Conservation (phyloP, 2,329 filamentous ascomycete genomes). For the Trichoderma sp. region DNA sequence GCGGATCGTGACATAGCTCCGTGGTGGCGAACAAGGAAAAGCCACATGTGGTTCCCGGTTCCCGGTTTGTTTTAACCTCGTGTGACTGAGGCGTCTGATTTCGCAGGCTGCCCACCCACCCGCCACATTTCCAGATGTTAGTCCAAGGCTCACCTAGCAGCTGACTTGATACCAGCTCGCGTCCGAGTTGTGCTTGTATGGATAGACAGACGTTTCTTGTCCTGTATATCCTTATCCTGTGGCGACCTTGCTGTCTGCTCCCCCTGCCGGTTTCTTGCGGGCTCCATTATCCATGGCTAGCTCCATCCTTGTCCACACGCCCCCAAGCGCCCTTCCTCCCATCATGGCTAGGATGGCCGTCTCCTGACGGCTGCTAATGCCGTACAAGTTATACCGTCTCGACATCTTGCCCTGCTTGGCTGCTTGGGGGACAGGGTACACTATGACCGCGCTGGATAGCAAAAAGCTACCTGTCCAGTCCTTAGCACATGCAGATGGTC, state of each 20-base stretch:
- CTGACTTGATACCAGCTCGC: constrained; percentile 4
- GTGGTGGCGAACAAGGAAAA: constrained; percentile 10
- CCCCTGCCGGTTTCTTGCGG: constrained; percentile 5
- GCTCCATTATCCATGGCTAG: constrained; percentile 14
- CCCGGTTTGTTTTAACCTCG: constrained; percentile 15
- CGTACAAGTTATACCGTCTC: neutral
- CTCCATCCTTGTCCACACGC: constrained; percentile 16
- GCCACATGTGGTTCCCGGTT: constrained; percentile 14
- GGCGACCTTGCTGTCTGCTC: neutral
- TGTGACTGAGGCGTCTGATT: constrained; percentile 10
- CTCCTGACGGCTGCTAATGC: neutral
- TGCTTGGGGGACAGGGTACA: neutral
- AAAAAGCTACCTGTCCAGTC: neutral
- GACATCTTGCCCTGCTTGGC: neutral
- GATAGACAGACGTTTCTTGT: neutral
- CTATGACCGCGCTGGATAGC: neutral
- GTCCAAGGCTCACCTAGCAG: constrained; percentile 8
- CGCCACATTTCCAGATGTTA: constrained; percentile 16
- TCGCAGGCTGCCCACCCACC: neutral
- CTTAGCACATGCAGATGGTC: neutral
- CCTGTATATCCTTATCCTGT: neutral
- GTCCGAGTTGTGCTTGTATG: neutral
- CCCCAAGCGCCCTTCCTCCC: constrained; percentile 9
- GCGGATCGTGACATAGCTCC: constrained; percentile 8
- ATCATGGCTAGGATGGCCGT: constrained; percentile 8